These are phyloP conservation scores for Wolfiporia cocos DNA, from an alignment of 1,284 basidiomycete species.

Conservation along the genomic window DNA sequence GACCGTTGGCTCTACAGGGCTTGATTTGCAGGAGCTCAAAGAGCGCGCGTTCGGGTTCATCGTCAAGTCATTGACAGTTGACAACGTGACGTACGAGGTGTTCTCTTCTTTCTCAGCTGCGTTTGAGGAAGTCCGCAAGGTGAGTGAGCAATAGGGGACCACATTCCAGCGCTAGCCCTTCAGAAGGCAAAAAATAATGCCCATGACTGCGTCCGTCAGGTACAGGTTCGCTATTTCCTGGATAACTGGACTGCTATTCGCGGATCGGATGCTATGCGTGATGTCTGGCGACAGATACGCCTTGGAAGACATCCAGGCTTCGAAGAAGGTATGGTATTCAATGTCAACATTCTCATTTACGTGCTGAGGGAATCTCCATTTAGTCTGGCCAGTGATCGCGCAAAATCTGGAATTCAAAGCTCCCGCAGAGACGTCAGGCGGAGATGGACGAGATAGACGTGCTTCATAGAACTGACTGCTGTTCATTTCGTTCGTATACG, in stretches of 20 bases:
- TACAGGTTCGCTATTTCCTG: constrained; percentile 74
- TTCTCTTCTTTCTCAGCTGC: constrained; percentile 82
- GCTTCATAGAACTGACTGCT: too few relatives aligned
- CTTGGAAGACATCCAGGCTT: constrained; percentile 79
- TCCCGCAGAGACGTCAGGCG: constrained; percentile 8
- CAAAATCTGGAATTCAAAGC: constrained; percentile 60
- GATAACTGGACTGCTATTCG: constrained; percentile 81
- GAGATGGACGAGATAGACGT: constrained; percentile 4
- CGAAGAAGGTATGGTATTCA: constrained; percentile 52
- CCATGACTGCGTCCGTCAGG: too few relatives aligned
- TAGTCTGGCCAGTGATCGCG: constrained; percentile 68
- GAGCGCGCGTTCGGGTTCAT: constrained; percentile 74
- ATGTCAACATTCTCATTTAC: not conserved
- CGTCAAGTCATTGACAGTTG: constrained; percentile 63
- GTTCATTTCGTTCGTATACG: too few relatives aligned
- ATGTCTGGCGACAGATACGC: constrained; percentile 80
- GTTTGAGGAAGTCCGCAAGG: constrained; percentile 81
- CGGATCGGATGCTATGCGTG: constrained; percentile 72
- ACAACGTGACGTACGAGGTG: constrained; percentile 82
- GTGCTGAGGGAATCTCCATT: not conserved
- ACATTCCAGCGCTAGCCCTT: too few relatives aligned
- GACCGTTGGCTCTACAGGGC: constrained; percentile 33
- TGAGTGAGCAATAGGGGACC: too few relatives aligned
- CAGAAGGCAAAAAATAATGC: too few relatives aligned
- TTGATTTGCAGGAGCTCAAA: constrained; percentile 65